Conservation (phyloP, 495 filamentous ascomycete genomes). For the Talaromyces nanjingensis region DNA sequence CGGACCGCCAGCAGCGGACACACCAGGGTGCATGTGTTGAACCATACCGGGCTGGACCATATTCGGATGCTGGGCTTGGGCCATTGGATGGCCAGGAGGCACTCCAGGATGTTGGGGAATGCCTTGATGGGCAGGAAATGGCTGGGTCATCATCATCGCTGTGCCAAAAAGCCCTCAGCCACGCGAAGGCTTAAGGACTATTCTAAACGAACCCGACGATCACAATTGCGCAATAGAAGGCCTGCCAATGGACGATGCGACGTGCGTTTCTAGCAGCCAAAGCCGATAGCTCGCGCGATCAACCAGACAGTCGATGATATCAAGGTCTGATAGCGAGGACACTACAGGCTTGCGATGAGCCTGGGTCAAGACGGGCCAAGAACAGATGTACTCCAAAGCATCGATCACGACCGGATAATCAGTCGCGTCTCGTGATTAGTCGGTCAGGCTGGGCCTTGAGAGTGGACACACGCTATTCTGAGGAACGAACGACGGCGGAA, state of each 20-base stretch:
- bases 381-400: constrained; percentile 24
- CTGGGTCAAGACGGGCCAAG: constrained; percentile 17
- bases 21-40: constrained; percentile 75
- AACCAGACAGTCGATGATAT: constrained; percentile 21
- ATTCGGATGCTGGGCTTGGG: constrained; percentile 61
- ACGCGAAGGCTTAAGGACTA: constrained; percentile 21
- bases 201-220: not conserved
- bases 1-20: constrained; percentile 69
- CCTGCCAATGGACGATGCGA: constrained; percentile 7
- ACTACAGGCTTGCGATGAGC: constrained; percentile 24
- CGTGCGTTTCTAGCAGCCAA: not conserved
- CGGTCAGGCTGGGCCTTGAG: not conserved
- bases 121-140: constrained; percentile 63
- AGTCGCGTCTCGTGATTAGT: constrained; percentile 4
- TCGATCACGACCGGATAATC: constrained; percentile 5
- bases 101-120: constrained; percentile 68
- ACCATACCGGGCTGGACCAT: constrained; percentile 56
- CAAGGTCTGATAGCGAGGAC: constrained; percentile 35
- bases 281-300: constrained; percentile 28
- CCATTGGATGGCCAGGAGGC: constrained; percentile 73
- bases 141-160: constrained; percentile 67
- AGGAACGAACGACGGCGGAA: constrained; percentile 5
- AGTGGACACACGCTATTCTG: not conserved
- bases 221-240: not conserved
- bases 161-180: constrained; percentile 35